Conservation (phyloP, 2,329 filamentous ascomycete species). For the Aspergillus bombycis region DNA sequence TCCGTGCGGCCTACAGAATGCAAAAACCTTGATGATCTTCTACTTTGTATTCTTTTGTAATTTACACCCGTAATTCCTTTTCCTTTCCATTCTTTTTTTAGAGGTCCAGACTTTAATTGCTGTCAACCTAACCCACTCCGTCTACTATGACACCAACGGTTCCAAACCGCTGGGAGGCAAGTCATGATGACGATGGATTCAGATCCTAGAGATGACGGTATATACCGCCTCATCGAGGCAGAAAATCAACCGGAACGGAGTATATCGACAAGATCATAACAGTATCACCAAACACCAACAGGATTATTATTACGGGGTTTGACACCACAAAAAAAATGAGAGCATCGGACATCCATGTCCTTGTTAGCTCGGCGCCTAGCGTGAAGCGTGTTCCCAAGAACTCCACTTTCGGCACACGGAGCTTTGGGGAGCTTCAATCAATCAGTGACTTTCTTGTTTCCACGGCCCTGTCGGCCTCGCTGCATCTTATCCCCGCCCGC, state of each 20-base stretch:
- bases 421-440: conserved; percentile 17
- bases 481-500: conserved; percentile 32
- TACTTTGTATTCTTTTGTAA: not conserved
- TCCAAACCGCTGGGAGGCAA: conserved; percentile 9
- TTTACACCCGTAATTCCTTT: not conserved
- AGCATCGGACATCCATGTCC: not conserved
- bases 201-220: not conserved
- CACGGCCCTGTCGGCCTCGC: conserved; percentile 31
- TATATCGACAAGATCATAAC: not conserved
- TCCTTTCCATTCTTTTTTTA: not conserved
- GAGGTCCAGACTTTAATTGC: not conserved
- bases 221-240: not conserved
- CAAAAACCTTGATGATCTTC: too few relatives aligned
- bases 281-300: not conserved
- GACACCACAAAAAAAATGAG: not conserved
- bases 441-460: conserved; percentile 23
- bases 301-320: not conserved
- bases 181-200: conserved; percentile 19
- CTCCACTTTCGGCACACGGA: conserved; percentile 23
- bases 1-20: not conserved
- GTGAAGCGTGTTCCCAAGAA: conserved; percentile 5
- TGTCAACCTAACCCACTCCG: not conserved
- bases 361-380: conserved; percentile 6
- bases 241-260: not conserved
- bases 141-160: conserved; percentile 5